Percentiles rank a stretch among this genome's conserved stretches.
Conservation (phyloP, 2,329 filamentous ascomycete species). For the Diplocarpon rosae region DNA sequence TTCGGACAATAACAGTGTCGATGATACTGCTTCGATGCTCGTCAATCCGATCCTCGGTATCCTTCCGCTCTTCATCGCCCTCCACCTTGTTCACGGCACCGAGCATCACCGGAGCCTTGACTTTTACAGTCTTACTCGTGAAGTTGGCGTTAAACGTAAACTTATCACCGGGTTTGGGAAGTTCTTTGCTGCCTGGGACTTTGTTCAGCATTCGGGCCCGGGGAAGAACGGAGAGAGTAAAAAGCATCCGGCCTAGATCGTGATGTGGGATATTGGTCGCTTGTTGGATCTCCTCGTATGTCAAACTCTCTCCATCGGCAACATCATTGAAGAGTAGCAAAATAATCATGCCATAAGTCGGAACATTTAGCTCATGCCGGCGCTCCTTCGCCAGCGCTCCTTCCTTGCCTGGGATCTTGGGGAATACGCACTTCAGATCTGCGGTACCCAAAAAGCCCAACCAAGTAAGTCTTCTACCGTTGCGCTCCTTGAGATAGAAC, state of each 20-base stretch:
- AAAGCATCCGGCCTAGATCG: slow-evolving; percentile 68
- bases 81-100: slow-evolving; percentile 74
- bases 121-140: slow-evolving; percentile 69
- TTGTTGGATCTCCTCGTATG: slow-evolving; percentile 70
- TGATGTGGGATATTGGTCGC: slow-evolving; percentile 65
- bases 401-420: slow-evolving; percentile 59
- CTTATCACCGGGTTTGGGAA: slow-evolving; percentile 58
- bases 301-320: slow-evolving; percentile 36
- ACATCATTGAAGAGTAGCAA: slow-evolving; percentile 83
- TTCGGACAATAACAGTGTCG: slow-evolving; percentile 67
- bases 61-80: slow-evolving; percentile 54
- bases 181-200: slow-evolving; percentile 65
- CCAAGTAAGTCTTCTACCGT: slow-evolving; percentile 83
- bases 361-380: slow-evolving; percentile 82
- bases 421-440: slow-evolving; percentile 73
- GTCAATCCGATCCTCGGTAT: slow-evolving; percentile 66
- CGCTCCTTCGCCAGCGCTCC: slow-evolving; percentile 52
- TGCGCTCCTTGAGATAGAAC: slow-evolving; percentile 81
- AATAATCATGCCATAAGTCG: slow-evolving; percentile 87
- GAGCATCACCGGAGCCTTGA: slow-evolving; percentile 79
- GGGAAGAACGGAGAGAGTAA: slow-evolving; percentile 69
- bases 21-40: slow-evolving; percentile 60
- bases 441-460: slow-evolving; percentile 60
- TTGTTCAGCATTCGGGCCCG: slow-evolving; percentile 77
- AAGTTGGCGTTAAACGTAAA: slow-evolving; percentile 81